phyloP scores from a whole-genome alignment of 2,329 filamentous ascomycete genomes.

The Ramularia collo-cygni region DNA sequence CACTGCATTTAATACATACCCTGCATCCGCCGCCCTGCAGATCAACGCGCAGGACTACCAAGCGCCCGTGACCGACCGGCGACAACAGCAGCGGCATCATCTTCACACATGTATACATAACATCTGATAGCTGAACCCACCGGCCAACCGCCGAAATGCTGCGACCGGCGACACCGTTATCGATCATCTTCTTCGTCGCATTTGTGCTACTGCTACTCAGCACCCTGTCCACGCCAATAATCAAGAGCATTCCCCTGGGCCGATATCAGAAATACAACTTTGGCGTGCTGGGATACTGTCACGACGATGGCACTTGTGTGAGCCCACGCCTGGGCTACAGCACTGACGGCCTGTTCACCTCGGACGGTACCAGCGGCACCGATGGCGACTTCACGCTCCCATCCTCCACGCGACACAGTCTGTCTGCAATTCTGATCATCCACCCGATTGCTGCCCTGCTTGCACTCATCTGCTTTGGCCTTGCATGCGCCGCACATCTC shows the following conservation, averaged over 20 bases:
- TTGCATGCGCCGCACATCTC: slow-evolving; percentile 76
- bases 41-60: too few species aligned
- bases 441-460: slow-evolving; percentile 86
- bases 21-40: too few species aligned
- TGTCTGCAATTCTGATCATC: slow-evolving; percentile 86
- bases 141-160: slow-evolving; percentile 56
- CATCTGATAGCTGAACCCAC: too few species aligned
- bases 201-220: slow-evolving; percentile 81
- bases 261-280: slow-evolving; percentile 70
- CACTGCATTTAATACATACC: too few species aligned
- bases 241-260: slow-evolving; percentile 76
- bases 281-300: slow-evolving; percentile 89
- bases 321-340: slow-evolving; percentile 77
- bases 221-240: slow-evolving; percentile 84
- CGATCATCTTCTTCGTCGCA: slow-evolving; percentile 74
- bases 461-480: slow-evolving; percentile 73
- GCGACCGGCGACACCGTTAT: slow-evolving; percentile 85
- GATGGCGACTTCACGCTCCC: slow-evolving; percentile 53
- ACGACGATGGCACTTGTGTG: slow-evolving; percentile 56
- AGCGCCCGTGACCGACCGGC: too few species aligned
- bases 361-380: slow-evolving; percentile 27
- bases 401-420: slow-evolving; percentile 57
- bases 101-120: too few species aligned
- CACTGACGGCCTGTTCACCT: slow-evolving; percentile 48
- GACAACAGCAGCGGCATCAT: too few species aligned